Evolutionary conservation across 495 filamentous ascomycete genomes (phyloP).

Genomic region (Chaetomium fimeti): DNA sequence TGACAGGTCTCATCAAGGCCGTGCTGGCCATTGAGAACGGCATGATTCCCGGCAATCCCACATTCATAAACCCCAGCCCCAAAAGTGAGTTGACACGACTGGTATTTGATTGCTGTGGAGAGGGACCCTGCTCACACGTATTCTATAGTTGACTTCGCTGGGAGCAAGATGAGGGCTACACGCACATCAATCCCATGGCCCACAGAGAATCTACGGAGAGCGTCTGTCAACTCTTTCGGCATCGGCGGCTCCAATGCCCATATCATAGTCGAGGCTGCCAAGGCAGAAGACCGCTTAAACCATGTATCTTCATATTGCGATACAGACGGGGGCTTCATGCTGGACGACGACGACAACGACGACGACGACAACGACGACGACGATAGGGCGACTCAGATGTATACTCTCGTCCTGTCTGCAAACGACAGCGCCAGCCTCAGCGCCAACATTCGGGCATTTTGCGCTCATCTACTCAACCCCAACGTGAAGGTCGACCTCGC

Average conservation of each 20-base stretch:
- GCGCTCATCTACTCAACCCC: constrained; percentile 29
- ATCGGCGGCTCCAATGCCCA: constrained; percentile 58
- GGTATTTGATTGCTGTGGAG: no score
- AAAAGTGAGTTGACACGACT: constrained; percentile 25
- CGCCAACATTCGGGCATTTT: constrained; percentile 1
- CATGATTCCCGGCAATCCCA: no score
- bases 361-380: no score
- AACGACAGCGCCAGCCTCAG: neutral
- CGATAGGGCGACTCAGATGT: no score
- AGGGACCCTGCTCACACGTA: no score
- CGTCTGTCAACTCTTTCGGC: constrained; percentile 55
- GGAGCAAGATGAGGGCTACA: constrained; percentile 3
- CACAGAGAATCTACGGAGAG: constrained; percentile 35
- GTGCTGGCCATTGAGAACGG: no score
- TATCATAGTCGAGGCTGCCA: constrained; percentile 51
- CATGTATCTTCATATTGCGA: no score
- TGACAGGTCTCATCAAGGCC: no score
- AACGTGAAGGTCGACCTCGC: constrained; percentile 16
- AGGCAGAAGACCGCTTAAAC: no score
- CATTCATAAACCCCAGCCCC: constrained; percentile 48
- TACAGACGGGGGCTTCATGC: neutral
- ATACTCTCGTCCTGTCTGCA: neutral
- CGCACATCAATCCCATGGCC: constrained; percentile 19
- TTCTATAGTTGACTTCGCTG: constrained; percentile 28
- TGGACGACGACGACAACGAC: neutral